Conservation (phyloP, 2,329 filamentous ascomycete species). For the Claviceps capensis region DNA sequence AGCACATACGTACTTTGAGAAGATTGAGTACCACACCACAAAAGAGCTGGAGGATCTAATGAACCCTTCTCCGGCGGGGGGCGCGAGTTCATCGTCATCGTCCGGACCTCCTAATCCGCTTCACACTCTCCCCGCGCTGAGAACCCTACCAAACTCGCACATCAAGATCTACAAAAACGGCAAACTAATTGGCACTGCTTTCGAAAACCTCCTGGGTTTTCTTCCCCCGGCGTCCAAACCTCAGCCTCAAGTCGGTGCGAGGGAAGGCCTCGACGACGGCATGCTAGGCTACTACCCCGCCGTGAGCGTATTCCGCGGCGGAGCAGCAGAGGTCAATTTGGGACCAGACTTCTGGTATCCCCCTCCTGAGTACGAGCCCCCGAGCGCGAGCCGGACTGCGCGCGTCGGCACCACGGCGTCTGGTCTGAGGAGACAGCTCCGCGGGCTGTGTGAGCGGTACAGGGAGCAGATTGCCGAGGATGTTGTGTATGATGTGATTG, state of each 20-base stretch:
- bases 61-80: constrained; percentile 46
- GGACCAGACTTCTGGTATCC: constrained; percentile 88
- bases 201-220: constrained; percentile 78
- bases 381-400: constrained; percentile 35
- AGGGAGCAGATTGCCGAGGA: constrained; percentile 92
- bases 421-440: constrained; percentile 23
- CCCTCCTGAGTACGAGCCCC: constrained; percentile 42
- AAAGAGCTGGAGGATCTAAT: constrained; percentile 81
- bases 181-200: constrained; percentile 70
- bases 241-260: constrained; percentile 55
- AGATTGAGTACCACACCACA: constrained; percentile 74
- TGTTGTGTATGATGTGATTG: constrained; percentile 80
- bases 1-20: constrained; percentile 85
- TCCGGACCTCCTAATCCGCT: constrained; percentile 54
- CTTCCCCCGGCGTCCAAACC: constrained; percentile 77
- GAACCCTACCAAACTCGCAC: constrained; percentile 72
- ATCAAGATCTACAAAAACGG: constrained; percentile 94
- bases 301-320: constrained; percentile 81
- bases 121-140: constrained; percentile 59
- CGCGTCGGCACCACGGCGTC: constrained; percentile 5
- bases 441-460: constrained; percentile 64
- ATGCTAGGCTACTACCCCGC: constrained; percentile 93
- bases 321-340: constrained; percentile 86
- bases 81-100: constrained; percentile 26
- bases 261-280: constrained; percentile 84